Base-by-base conservation (phyloP, 805 yeast genomes). In the Nakazawaea anatomiae region DNA sequence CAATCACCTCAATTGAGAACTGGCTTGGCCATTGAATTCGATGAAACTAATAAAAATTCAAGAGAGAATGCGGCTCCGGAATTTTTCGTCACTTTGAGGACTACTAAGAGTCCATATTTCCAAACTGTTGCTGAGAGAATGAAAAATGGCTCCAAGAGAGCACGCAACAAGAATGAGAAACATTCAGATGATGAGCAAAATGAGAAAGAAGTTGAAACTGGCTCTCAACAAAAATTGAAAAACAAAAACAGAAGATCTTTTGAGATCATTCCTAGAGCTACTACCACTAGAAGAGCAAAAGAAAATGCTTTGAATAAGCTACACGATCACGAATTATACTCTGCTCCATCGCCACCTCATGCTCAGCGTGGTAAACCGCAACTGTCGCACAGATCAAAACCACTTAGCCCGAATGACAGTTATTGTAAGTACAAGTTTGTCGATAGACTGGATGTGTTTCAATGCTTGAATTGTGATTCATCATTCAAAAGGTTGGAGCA, bases 401-500 rank as follows among this genome's bases (percentile, higher is more conserved):
- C 39, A 27, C 5, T 40, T 8, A 25, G n/a, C 7, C 27, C 31
- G 30, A 6, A 6, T 8, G 38, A 29, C n/a, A 31, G 28, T n/a
- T 31, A 46, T 14, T 39, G 38, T 25, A 38, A 31, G 25, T 46
- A 46, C 30, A 38, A 30, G 11, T 46, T 29, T 27, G 10, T 39
- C 14, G 38, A 40, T 3, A 35, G 30, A 2, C 1, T n/a, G 18
- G 47, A 38, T 5, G 38, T 11, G 11, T 48, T n/a, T 14, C 42
- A 46, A 27, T 50, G 53, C 18, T 34, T 25, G 34, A 28, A 38
- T 9, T 50, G 53, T 42, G 25, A 28, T 11, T 28, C 29, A 18
- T 9, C 29, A 4, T 84, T 85, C 64, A 78, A 77, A 56, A 73
- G 88, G 54, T 80, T 80, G 57, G 88, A 85, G 53, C 88, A 83